phyloP scores from a whole-genome alignment of 1,139 yeast species.

The Wickerhamomyces sp. region DNA sequence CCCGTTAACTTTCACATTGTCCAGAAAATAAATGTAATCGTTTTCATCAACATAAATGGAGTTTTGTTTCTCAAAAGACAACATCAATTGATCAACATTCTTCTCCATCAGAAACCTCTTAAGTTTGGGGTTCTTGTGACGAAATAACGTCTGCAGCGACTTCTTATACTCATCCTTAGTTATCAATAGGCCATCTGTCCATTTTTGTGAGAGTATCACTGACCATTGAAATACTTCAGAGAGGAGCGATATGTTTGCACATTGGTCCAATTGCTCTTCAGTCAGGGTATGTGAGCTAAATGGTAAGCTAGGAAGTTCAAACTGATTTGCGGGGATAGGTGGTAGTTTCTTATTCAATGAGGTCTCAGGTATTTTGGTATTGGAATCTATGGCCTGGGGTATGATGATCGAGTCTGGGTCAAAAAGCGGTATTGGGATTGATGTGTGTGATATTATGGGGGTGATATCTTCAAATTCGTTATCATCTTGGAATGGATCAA shows the following conservation, averaged over 20 bases:
- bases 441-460: background rate
- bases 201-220: conserved; percentile 31
- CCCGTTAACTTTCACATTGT: conserved; percentile 20
- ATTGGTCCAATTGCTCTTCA: conserved; percentile 43
- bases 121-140: conserved; percentile 45
- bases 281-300: conserved; percentile 47
- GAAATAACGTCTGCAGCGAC: conserved; percentile 47
- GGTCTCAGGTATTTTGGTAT: background rate
- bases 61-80: conserved; percentile 39
- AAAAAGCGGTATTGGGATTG: background rate
- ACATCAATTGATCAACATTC: conserved; percentile 48
- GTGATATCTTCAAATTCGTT: background rate
- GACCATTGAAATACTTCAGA: conserved; percentile 49
- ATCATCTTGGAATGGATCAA: background rate
- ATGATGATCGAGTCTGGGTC: background rate
- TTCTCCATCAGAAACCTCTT: conserved; percentile 54
- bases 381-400: background rate
- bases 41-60: conserved; percentile 39
- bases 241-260: conserved; percentile 48
- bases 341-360: conserved; percentile 34
- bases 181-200: conserved; percentile 37
- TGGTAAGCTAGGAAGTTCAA: conserved; percentile 53
- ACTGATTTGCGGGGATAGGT: conserved; percentile 38
- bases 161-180: conserved; percentile 46
- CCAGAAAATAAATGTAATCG: conserved; percentile 19